A percentile compares a stretch with the other conserved stretches of the same genome.
These are phyloP conservation scores for Kuraishia hungarica DNA, from an alignment of 805 yeast genomes.

Conservation along the genomic window DNA sequence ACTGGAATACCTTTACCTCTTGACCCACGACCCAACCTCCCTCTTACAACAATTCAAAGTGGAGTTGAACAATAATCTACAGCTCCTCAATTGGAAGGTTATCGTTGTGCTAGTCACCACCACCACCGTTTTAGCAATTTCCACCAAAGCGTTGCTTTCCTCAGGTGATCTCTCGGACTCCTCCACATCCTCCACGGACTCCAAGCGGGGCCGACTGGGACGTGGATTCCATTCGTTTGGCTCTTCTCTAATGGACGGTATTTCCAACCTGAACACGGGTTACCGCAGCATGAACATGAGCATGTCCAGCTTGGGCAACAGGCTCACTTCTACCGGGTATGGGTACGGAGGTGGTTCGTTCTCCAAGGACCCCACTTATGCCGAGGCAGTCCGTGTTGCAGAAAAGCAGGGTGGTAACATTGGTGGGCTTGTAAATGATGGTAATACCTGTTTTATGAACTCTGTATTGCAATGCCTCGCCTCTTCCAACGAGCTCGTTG, in stretches of 20 bases:
- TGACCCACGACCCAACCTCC: not conserved
- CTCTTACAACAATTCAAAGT: not conserved
- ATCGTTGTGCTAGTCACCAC: slow-evolving; percentile 1
- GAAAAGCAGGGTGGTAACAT: slow-evolving; percentile 49
- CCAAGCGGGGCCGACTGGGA: not conserved
- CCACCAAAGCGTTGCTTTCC: not conserved
- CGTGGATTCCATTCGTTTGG: not conserved
- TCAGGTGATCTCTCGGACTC: not conserved
- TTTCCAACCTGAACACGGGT: not conserved
- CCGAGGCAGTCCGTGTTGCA: not conserved
- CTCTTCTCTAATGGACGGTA: not conserved
- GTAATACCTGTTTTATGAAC: slow-evolving; percentile 94
- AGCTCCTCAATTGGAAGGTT: slow-evolving; percentile 2
- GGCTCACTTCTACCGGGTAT: not conserved
- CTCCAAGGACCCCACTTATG: not conserved
- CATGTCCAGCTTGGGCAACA: not conserved
- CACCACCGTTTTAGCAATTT: not conserved
- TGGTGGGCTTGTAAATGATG: slow-evolving; percentile 85
- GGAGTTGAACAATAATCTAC: not conserved
- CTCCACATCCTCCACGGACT: not conserved
- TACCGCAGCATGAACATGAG: not conserved
- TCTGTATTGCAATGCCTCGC: slow-evolving; percentile 80
- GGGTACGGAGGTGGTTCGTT: not conserved
- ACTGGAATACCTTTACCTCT: not conserved
- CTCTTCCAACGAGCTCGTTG: slow-evolving; percentile 51